Conservation (phyloP, 805 yeast species). For the Ascoidea rubescens region DNA sequence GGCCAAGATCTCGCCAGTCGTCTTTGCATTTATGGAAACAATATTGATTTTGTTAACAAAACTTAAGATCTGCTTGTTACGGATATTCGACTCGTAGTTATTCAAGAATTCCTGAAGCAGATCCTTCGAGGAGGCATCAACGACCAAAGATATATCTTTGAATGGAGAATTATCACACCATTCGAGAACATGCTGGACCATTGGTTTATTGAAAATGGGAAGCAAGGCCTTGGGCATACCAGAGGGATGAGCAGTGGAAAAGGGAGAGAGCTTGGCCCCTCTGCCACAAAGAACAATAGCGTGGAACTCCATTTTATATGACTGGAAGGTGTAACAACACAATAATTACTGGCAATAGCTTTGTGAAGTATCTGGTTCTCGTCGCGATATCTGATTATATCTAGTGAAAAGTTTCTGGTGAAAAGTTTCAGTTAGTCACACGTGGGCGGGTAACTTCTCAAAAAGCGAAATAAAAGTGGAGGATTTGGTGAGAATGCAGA, state of each 20-base stretch:
- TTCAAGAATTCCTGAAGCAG: slow-evolving; percentile 36
- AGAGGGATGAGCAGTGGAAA: slow-evolving; percentile 44
- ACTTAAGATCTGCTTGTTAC: slow-evolving; percentile 14
- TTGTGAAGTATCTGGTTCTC: too few species aligned
- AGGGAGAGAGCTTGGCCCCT: slow-evolving; percentile 62
- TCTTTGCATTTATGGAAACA: slow-evolving; percentile 28
- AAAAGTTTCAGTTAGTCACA: too few species aligned
- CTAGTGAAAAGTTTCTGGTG: too few species aligned
- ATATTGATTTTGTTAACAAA: slow-evolving; percentile 24
- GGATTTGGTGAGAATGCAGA: too few species aligned
- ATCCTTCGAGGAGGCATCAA: slow-evolving; percentile 31
- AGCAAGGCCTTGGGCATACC: slow-evolving; percentile 74
- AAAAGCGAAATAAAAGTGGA: too few species aligned
- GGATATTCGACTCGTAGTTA: slow-evolving; percentile 28
- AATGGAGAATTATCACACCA: slow-evolving; percentile 90
- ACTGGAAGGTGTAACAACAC: too few species aligned
- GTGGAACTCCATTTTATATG: slow-evolving; percentile 65
- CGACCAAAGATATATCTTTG: slow-evolving; percentile 50
- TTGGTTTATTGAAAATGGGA: slow-evolving; percentile 82
- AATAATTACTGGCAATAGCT: too few species aligned
- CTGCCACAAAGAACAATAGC: slow-evolving; percentile 84
- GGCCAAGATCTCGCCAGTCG: slow-evolving; percentile 51
- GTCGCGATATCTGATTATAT: too few species aligned
- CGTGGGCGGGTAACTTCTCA: too few species aligned
- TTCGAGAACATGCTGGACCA: slow-evolving; percentile 74